Evolutionary conservation across 192 early-diverging fungal species (phyloP).

Genomic region (Entomortierella chlamydospora): DNA sequence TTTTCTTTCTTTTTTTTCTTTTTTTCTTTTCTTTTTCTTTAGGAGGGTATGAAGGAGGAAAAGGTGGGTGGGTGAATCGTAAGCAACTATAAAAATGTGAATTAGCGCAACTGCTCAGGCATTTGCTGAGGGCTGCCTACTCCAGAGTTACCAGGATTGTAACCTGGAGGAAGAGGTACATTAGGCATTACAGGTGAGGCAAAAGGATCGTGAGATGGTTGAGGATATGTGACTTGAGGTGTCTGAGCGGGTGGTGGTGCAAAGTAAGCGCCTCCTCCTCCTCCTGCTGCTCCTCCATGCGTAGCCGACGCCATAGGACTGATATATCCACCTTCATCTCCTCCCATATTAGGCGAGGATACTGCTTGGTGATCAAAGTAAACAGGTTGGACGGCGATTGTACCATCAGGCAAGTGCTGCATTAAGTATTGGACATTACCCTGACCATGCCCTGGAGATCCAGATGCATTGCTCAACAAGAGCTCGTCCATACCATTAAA

Average conservation of each 20-base stretch:
- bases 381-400: conserved; percentile 48
- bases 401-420: conserved; percentile 50
- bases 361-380: conserved; percentile 38
- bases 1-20: no score
- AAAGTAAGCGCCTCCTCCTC: background rate
- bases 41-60: background rate
- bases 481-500: conserved; percentile 43
- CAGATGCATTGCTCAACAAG: conserved; percentile 12
- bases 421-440: conserved; percentile 50
- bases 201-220: conserved; percentile 41
- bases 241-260: background rate
- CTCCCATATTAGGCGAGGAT: conserved; percentile 28
- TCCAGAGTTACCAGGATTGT: background rate
- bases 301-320: conserved; percentile 6
- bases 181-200: conserved; percentile 22
- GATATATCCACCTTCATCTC: conserved; percentile 6
- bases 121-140: conserved; percentile 29
- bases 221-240: conserved; percentile 17
- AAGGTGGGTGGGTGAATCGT: no score
- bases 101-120: conserved; percentile 6
- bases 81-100: background rate
- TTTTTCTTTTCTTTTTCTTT: no score
- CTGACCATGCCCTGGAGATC: conserved; percentile 27
- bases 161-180: conserved; percentile 34
- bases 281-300: background rate